Evolutionary conservation across 257 asterid genomes (phyloP), one percentile per base, ranked within the genome.

Genomic region (Solanum chmielewskii): DNA sequence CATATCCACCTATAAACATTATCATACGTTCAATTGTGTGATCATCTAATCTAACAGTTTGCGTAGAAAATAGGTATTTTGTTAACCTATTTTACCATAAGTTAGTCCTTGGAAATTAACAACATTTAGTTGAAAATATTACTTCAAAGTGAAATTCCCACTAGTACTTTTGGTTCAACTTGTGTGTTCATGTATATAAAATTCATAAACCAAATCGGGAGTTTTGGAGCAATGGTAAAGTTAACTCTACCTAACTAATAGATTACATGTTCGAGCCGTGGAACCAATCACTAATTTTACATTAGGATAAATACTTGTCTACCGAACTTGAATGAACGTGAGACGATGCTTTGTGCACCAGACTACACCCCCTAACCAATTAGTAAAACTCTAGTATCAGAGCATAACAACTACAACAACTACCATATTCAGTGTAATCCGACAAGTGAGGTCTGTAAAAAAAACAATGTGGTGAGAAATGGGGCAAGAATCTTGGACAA

Each of bases 1-100:
- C 92, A 87, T 91, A 91, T 9, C 92, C 92, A 83, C 92, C 92
- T 74, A 74, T 11, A 7, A 74, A 37, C 31, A 74, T 21, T 74
- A 39, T 45, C 18, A 37, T 6, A n/a, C 25, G 9, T 37, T 74
- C 4, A 74, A 37, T 21, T 12, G 82, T 39, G 52, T 3, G 52
- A 74, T 23, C 82, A 74, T 74, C 49, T 74, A 1, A 39, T 74
- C 82, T 74, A 74, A 37, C 4, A 37, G 39, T 37, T 37, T 37
- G 39, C 39, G 39, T 37, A 37, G 6, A 7, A 37, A 37, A 37
- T 37, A 37, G 39, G 39, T 37, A 5, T 37, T 37, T 37, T 37
- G 39, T 37, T 37, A 37, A 37, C 39, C 39, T 37, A 37, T 37
- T 35, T 37, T 1, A 37, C 39, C 39, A 37, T 37, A 37, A 37